Evolutionary conservation across 2,329 filamentous ascomycete genomes (phyloP).

Genomic region (Exserohilum rostratum): DNA sequence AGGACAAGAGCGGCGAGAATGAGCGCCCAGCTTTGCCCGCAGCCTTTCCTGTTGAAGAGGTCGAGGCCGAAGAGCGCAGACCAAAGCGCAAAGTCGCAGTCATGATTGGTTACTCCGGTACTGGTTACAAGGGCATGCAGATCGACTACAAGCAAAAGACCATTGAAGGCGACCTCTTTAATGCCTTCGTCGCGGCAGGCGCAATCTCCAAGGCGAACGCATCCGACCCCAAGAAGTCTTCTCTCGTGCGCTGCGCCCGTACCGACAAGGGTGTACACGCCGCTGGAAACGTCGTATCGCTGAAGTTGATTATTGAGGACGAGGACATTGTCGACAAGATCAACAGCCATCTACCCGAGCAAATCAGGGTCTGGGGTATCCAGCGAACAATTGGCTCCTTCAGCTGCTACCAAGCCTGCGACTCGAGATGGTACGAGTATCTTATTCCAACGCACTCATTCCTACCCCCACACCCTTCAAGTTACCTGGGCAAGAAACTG

Average conservation of each 20-base stretch:
- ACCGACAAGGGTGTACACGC: constrained; percentile 98
- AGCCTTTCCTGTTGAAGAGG: constrained; percentile 76
- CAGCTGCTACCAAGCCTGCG: constrained; percentile 92
- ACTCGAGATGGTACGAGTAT: constrained; percentile 97
- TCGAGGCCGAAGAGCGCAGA: constrained; percentile 81
- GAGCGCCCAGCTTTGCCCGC: constrained; percentile 59
- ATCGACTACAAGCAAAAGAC: constrained; percentile 80
- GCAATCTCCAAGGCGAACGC: constrained; percentile 97
- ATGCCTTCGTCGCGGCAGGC: constrained; percentile 85
- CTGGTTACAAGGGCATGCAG: constrained; percentile 97
- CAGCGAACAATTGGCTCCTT: constrained; percentile 88
- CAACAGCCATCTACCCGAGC: constrained; percentile 80
- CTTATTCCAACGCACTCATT: constrained; percentile 92
- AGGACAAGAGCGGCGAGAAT: constrained; percentile 44
- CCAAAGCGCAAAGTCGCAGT: constrained; percentile 98
- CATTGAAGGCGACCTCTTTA: constrained; percentile 94
- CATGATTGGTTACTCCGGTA: constrained; percentile 92
- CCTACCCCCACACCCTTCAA: constrained; percentile 87
- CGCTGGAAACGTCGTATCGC: constrained; percentile 89
- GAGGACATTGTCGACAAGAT: constrained; percentile 86
- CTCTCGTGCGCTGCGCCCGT: constrained; percentile 88
- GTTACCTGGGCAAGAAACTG: constrained; percentile 82
- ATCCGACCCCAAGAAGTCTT: constrained; percentile 94
- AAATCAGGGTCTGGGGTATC: constrained; percentile 96
- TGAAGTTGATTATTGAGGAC: constrained; percentile 96